phyloP scores from a whole-genome alignment of 2,329 filamentous ascomycete genomes.

The Aspergillus arachidicola region DNA sequence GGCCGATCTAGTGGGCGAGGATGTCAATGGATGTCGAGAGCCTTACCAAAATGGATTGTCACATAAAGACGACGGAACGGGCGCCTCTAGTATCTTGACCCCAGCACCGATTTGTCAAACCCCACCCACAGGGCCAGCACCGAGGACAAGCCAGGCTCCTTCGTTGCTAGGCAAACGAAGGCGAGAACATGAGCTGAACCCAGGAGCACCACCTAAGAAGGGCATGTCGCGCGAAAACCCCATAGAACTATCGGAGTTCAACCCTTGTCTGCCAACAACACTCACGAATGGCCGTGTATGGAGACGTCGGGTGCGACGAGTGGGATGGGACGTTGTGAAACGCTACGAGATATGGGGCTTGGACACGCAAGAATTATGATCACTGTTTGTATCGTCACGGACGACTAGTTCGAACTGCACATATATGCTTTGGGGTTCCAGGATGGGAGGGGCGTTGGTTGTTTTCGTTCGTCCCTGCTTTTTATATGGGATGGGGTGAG shows the following conservation, averaged over 20 bases:
- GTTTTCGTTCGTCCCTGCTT: background rate
- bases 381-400: background rate
- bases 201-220: background rate
- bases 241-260: background rate
- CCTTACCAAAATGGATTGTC: background rate
- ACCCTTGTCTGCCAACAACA: slow-evolving; percentile 14
- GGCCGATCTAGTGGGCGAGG: slow-evolving; percentile 11
- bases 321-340: slow-evolving; percentile 44
- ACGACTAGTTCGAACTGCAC: background rate
- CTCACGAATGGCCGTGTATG: slow-evolving; percentile 27
- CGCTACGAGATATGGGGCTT: slow-evolving; percentile 49
- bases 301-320: slow-evolving; percentile 37
- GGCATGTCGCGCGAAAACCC: background rate
- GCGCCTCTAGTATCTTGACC: slow-evolving; percentile 2
- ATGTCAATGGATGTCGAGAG: slow-evolving; percentile 9
- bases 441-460: background rate
- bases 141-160: background rate
- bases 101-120: background rate
- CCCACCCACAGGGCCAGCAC: background rate
- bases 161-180: slow-evolving; percentile 25
- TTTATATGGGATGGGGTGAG: background rate
- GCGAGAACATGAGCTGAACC: slow-evolving; percentile 16
- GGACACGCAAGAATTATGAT: slow-evolving; percentile 42
- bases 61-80: background rate
- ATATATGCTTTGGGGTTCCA: background rate